Evolutionary conservation across 2,329 filamentous ascomycete species (phyloP), one percentile per base, ranked within the genome.

Genomic region (Rutstroemia sp.): DNA sequence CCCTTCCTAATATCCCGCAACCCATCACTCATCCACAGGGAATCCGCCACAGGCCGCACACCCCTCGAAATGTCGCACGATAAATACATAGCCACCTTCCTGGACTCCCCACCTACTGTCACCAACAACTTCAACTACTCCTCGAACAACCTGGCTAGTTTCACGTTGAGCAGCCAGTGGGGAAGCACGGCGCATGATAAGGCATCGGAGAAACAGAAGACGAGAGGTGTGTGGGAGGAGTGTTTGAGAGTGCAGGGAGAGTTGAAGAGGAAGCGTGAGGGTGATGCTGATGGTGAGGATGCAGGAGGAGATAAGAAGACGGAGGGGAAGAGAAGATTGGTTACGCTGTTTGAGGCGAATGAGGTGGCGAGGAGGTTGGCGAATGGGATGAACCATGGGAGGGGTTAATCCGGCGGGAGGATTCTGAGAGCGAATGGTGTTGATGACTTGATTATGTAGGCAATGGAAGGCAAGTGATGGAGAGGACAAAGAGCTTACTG

Each of bases 11-110:
- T 69, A 10, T 50, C 53, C 4, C 60, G 62, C 10, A 64, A 66
- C 3, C 60, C 66, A 0, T 25, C 52, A 0, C 64, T 88, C 3
- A 71, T 91, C 10, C 78, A 81, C 62, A 80, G 84, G 21, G 90
- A 94, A 68, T 92, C 92, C 62, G 82, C 87, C 0, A 87, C 87
- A 0, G 90, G 90, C 1, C 78, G 81, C 16, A 94, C 88, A 0
- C 86, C 89, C 0, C 76, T 79, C 27, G 88, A 94, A 63, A 71
- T 88, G 49, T 82, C 85, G 0, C 74, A 80, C 51, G 83, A 87
- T 52, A 69, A 71, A 1, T 77, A 78, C 58, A 71, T 80, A 2
- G 70, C 72, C 7, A 64, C 62, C 3, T 56, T 58, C 47, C 60
- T 66, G 16, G 54, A 59, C 8, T 39, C 59, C 6, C 57, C 62